Conservation (phyloP, 2,329 filamentous ascomycete species). For the Scolecobasidium constrictum region DNA sequence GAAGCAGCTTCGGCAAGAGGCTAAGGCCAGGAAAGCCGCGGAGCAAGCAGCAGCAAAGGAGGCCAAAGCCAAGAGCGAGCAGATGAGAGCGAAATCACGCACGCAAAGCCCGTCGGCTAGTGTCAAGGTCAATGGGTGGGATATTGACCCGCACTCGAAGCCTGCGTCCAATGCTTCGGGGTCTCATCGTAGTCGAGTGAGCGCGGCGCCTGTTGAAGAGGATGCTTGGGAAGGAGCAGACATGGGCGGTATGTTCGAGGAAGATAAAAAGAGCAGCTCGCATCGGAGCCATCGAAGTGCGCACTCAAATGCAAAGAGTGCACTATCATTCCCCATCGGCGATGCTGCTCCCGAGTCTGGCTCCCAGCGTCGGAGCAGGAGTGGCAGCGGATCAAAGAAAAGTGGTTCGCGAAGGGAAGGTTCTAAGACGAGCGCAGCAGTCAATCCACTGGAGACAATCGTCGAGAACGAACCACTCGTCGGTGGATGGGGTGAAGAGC, state of each 20-base stretch:
- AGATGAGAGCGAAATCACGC: not conserved
- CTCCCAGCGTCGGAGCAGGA: not conserved
- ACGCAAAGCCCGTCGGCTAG: constrained; percentile 1
- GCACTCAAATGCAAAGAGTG: not conserved
- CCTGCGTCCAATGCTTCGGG: not conserved
- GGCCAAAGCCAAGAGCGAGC: not conserved
- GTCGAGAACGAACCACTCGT: constrained; percentile 1
- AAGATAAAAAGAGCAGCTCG: not conserved
- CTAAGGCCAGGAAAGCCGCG: not conserved
- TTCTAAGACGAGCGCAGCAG: not conserved
- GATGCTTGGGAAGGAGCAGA: not conserved
- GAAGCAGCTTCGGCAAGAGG: not conserved
- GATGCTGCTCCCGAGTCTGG: not conserved
- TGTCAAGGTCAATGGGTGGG: constrained; percentile 1
- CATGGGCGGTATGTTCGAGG: too few relatives aligned
- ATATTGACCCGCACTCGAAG: not conserved
- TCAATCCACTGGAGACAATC: not conserved
- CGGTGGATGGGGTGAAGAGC: too few relatives aligned
- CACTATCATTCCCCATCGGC: not conserved
- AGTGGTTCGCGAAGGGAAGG: constrained; percentile 5
- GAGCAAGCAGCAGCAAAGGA: not conserved
- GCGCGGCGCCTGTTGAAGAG: not conserved
- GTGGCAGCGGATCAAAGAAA: not conserved
- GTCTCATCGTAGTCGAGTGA: not conserved
- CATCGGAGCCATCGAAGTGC: not conserved